Evolutionary conservation across 192 early-diverging fungal genomes (phyloP).

Genomic region (Lobulomyces angularis): DNA sequence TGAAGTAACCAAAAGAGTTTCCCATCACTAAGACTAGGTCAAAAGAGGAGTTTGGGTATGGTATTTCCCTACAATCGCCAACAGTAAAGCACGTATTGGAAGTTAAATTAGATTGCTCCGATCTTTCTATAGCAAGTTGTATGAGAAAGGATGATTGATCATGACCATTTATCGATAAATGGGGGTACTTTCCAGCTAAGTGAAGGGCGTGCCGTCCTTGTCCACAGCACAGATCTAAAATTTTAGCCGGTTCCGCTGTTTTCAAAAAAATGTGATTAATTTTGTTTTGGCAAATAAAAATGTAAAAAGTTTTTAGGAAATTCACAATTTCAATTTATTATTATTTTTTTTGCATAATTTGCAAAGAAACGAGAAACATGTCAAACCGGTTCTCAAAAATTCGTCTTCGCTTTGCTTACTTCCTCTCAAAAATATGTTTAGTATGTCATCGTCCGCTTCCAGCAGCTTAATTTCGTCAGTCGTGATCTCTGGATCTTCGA

Average conservation of each 20-base stretch:
- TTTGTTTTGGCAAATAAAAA: background rate
- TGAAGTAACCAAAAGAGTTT: slow-evolving; percentile 57
- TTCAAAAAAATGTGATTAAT: background rate
- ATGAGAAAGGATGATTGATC: slow-evolving; percentile 52
- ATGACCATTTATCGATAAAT: slow-evolving; percentile 38
- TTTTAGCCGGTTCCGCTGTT: slow-evolving; percentile 4
- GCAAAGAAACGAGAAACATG: slow-evolving; percentile 15
- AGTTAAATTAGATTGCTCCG: slow-evolving; percentile 10
- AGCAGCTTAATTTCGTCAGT: slow-evolving; percentile 37
- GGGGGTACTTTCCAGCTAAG: slow-evolving; percentile 38
- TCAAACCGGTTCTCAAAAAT: background rate
- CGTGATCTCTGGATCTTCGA: slow-evolving; percentile 54
- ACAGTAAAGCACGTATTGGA: slow-evolving; percentile 33
- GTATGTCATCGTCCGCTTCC: slow-evolving; percentile 12
- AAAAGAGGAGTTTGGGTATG: slow-evolving; percentile 32
- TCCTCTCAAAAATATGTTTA: slow-evolving; percentile 5
- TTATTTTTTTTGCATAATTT: background rate
- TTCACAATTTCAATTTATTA: background rate
- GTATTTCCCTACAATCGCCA: slow-evolving; percentile 47
- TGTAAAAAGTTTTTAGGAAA: background rate
- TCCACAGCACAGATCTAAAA: slow-evolving; percentile 58
- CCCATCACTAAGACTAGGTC: slow-evolving; percentile 48
- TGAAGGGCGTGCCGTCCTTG: slow-evolving; percentile 49
- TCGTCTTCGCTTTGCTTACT: slow-evolving; percentile 9
- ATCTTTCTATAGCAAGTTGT: slow-evolving; percentile 31